Evolutionary conservation across 306 rosid species (phyloP).

Genomic region (Cucurbita pepo): DNA sequence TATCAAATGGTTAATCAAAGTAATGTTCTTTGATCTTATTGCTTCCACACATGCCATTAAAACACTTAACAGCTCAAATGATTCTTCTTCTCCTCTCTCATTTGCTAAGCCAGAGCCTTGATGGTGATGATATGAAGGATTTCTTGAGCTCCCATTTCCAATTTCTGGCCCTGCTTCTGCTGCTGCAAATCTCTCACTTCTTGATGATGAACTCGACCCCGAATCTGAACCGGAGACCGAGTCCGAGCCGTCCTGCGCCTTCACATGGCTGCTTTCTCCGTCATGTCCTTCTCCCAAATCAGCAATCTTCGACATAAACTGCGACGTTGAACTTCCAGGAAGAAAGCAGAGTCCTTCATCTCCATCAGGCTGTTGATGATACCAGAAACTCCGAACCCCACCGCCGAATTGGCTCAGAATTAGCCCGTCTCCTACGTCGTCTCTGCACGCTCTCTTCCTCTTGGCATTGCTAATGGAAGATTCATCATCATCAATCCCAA

Average conservation of each 20-base stretch:
- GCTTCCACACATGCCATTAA: slow-evolving; percentile 79
- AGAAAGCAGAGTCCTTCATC: slow-evolving; percentile 54
- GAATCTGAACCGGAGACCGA: slow-evolving; percentile 1
- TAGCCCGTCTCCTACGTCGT: slow-evolving; percentile 17
- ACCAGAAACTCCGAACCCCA: slow-evolving; percentile 49
- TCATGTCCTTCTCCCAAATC: slow-evolving; percentile 39
- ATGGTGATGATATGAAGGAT: slow-evolving; percentile 29
- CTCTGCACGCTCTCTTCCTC: slow-evolving; percentile 45
- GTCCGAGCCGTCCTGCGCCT: slow-evolving; percentile 14
- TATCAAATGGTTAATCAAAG: slow-evolving; percentile 53
- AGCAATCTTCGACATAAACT: slow-evolving; percentile 46
- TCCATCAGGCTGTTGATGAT: slow-evolving; percentile 27
- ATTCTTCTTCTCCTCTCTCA: slow-evolving; percentile 36
- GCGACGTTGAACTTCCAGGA: slow-evolving; percentile 40
- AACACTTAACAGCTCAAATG: slow-evolving; percentile 57
- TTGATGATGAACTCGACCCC: slow-evolving; percentile 54
- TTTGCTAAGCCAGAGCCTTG: slow-evolving; percentile 28
- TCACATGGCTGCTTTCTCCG: slow-evolving; percentile 32
- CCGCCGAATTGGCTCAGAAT: slow-evolving; percentile 39
- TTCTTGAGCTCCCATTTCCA: slow-evolving; percentile 43
- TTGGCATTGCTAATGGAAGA: slow-evolving; percentile 37
- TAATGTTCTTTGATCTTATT: slow-evolving; percentile 47
- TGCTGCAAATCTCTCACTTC: slow-evolving; percentile 33
- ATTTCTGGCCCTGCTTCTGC: slow-evolving; percentile 34
- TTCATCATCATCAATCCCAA: slow-evolving; percentile 34